A percentile compares a stretch with the other conserved stretches of the same genome.
Conservation (phyloP, 306 rosid genomes). For the Vicia sativa region DNA sequence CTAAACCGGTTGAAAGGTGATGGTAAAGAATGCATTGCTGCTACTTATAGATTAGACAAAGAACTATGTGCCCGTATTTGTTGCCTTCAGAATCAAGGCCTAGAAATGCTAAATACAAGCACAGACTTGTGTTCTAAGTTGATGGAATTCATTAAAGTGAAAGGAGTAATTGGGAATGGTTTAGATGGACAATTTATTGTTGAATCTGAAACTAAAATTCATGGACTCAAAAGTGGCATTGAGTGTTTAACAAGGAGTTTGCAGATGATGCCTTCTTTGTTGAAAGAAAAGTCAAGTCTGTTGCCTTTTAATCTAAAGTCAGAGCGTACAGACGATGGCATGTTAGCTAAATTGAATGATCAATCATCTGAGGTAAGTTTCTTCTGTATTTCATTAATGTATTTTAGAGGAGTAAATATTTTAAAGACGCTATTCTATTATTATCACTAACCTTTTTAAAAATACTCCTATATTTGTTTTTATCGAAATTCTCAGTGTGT, state of each 20-base stretch:
- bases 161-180: slow-evolving; percentile 51
- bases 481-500: slow-evolving; percentile 16
- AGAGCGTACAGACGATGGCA: slow-evolving; percentile 42
- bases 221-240: slow-evolving; percentile 70
- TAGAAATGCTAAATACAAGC: slow-evolving; percentile 75
- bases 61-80: slow-evolving; percentile 68
- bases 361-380: slow-evolving; percentile 67
- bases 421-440: background rate
- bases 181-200: slow-evolving; percentile 68
- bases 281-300: slow-evolving; percentile 68
- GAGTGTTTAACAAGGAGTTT: slow-evolving; percentile 78
- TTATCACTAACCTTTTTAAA: background rate
- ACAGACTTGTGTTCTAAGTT: slow-evolving; percentile 64
- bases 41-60: slow-evolving; percentile 73
- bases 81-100: slow-evolving; percentile 85
- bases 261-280: slow-evolving; percentile 71
- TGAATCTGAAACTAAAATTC: slow-evolving; percentile 78
- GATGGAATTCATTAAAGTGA: slow-evolving; percentile 63
- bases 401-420: slow-evolving; percentile 7
- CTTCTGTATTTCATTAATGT: slow-evolving; percentile 1
- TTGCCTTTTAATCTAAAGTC: slow-evolving; percentile 21
- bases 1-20: slow-evolving; percentile 72
- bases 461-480: background rate
- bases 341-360: slow-evolving; percentile 50
- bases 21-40: slow-evolving; percentile 62